Evolutionary conservation across 2,329 filamentous ascomycete species (phyloP).

Genomic region (Aureobasidium sp.): DNA sequence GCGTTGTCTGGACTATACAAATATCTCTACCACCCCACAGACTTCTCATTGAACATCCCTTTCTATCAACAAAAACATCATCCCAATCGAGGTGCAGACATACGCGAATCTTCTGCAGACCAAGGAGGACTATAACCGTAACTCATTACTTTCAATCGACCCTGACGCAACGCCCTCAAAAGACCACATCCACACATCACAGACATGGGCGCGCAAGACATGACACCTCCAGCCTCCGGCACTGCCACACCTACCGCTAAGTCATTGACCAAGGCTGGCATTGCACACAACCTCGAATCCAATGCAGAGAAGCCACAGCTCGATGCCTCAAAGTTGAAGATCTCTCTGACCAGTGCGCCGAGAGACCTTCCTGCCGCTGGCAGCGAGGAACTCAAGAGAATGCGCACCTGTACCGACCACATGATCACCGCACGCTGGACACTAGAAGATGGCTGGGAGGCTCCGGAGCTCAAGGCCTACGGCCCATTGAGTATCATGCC

Average conservation of each 20-base stretch:
- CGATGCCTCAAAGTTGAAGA: slow-evolving; percentile 38
- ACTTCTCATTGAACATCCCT: neutral
- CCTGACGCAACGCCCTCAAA: neutral
- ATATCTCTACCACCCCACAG: slow-evolving; percentile 6
- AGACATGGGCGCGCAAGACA: slow-evolving; percentile 27
- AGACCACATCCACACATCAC: neutral
- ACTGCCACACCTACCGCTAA: slow-evolving; percentile 30
- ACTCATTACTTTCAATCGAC: neutral
- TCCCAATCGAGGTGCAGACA: neutral
- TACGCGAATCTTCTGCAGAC: neutral
- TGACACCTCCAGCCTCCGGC: slow-evolving; percentile 31
- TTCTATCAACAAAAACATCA: neutral
- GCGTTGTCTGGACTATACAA: slow-evolving; percentile 3
- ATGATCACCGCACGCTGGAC: slow-evolving; percentile 75
- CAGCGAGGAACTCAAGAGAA: slow-evolving; percentile 33
- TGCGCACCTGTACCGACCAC: slow-evolving; percentile 65
- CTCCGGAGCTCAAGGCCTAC: slow-evolving; percentile 68
- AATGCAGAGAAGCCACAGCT: slow-evolving; percentile 31
- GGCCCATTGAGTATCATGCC: slow-evolving; percentile 72
- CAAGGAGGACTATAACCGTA: neutral
- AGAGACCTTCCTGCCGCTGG: slow-evolving; percentile 36
- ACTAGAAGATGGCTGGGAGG: slow-evolving; percentile 58
- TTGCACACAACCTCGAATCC: slow-evolving; percentile 31
- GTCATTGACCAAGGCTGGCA: slow-evolving; percentile 31
- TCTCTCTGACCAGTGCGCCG: slow-evolving; percentile 35